Evolutionary conservation across 2,329 filamentous ascomycete genomes (phyloP), one percentile per base, ranked within the genome.

Genomic region (Epichloe brachyelytri): DNA sequence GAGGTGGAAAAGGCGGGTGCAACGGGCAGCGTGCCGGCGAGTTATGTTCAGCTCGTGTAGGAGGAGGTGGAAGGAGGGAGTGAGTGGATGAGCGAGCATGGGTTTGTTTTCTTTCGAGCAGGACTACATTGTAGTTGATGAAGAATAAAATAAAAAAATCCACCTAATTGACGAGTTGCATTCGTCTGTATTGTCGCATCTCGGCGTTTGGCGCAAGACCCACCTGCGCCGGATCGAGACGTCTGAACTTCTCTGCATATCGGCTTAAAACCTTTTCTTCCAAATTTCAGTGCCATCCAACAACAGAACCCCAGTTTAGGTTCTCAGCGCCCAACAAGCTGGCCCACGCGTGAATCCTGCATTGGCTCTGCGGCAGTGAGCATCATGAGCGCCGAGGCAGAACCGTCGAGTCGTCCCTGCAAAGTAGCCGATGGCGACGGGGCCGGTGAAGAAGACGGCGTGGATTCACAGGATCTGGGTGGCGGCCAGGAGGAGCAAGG

Each of bases 1-100:
- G 93, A 97, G 71, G 93, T 98, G 17, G 93, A 97, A 71, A 89
- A 88, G 67, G 89, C 88, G 17, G 90, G 90, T 1, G 73, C 82
- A 40, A 88, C 83, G 46, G 90, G 83, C 63, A 95, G 89, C 65
- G 93, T 98, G 50, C 93, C 93, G 44, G 90, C 90, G 38, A 95
- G 88, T 66, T 98, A 97, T 71, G 79, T 97, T 53, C 85, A 89
- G 68, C 79, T 84, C 61, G 80, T 87, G 48, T 85, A 72, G 49
- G 37, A 72, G 46, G 37, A 5, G 20, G 36, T 41, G 36, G 14
- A 14, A 22, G 19, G 19, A 12, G 15, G 46, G 2, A 5, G 6
- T 7, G 22, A 6, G 22, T 22, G 22, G 47, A 34, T 43, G 26
- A 36, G 39, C 10, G 51, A 46, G 68, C 60, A 43, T 47, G 48